Conservation (phyloP, 371 early-diverging fungal genomes). For the Dipsacomyces acuminosporus region DNA sequence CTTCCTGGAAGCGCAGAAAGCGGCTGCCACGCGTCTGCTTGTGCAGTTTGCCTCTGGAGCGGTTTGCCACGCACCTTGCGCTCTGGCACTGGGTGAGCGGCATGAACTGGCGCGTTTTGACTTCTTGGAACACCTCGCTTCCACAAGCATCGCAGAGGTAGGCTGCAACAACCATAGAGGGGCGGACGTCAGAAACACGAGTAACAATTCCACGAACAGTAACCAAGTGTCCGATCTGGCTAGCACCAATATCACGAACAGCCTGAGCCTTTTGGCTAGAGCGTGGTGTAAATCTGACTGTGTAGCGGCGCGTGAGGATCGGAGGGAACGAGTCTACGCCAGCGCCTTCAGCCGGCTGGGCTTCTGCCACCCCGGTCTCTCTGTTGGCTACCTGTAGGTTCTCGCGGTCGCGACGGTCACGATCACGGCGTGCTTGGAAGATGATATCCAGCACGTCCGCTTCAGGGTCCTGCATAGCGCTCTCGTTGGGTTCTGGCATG, state of each 20-base stretch:
- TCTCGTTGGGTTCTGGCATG: slow-evolving; percentile 57
- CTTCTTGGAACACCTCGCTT: slow-evolving; percentile 96
- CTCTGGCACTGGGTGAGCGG: slow-evolving; percentile 90
- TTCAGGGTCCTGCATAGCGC: slow-evolving; percentile 56
- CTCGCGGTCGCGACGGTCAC: slow-evolving; percentile 52
- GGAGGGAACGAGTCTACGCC: slow-evolving; percentile 62
- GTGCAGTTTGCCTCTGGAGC: slow-evolving; percentile 80
- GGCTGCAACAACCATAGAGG: slow-evolving; percentile 85
- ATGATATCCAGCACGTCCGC: slow-evolving; percentile 87
- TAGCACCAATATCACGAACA: slow-evolving; percentile 85
- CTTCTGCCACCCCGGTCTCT: neutral
- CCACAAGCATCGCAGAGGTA: slow-evolving; percentile 98
- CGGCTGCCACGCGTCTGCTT: slow-evolving; percentile 95
- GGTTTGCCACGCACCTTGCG: slow-evolving; percentile 79
- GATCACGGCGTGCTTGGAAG: slow-evolving; percentile 74
- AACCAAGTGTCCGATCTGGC: slow-evolving; percentile 83
- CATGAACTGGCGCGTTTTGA: slow-evolving; percentile 73
- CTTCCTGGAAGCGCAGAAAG: slow-evolving; percentile 93
- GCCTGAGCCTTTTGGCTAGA: slow-evolving; percentile 58
- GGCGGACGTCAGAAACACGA: slow-evolving; percentile 95
- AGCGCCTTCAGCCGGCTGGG: slow-evolving; percentile 30
- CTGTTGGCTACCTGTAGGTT: slow-evolving; percentile 2
- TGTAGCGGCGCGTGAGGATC: slow-evolving; percentile 77
- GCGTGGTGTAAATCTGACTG: slow-evolving; percentile 80
- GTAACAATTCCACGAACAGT: slow-evolving; percentile 95